A percentile compares a stretch with the other conserved stretches of the same genome.
These are phyloP conservation scores for Scedosporium dehoogii DNA, from an alignment of 2,329 filamentous ascomycete species.

Conservation along the genomic window DNA sequence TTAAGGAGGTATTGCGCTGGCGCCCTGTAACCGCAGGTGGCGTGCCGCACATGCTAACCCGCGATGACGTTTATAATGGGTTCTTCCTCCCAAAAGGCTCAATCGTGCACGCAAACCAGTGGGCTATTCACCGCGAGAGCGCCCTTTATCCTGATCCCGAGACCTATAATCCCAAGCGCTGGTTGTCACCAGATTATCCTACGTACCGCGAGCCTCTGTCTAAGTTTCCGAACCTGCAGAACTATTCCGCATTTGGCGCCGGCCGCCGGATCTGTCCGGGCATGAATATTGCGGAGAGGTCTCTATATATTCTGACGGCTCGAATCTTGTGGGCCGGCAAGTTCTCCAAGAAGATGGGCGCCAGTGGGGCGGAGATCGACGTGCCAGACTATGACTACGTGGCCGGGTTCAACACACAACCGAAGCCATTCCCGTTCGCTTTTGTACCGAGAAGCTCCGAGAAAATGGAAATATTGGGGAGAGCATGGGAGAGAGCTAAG, in stretches of 20 bases:
- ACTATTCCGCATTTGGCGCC: conserved; percentile 40
- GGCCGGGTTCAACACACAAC: neutral
- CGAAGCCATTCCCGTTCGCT: neutral
- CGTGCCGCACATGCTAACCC: conserved; percentile 40
- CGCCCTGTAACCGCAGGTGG: conserved; percentile 31
- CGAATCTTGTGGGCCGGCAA: conserved; percentile 26
- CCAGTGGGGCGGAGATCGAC: neutral
- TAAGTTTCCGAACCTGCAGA: conserved; percentile 25
- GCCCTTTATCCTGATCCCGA: conserved; percentile 26
- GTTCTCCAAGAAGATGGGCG: neutral
- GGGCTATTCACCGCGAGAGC: conserved; percentile 36
- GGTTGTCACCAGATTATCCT: conserved; percentile 25
- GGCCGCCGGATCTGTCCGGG: conserved; percentile 39
- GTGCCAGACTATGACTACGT: neutral
- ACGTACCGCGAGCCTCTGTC: conserved; percentile 30
- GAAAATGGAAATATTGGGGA: neutral
- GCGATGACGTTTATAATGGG: conserved; percentile 41
- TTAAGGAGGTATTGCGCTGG: conserved; percentile 40
- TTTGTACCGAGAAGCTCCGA: neutral
- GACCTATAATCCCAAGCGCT: conserved; percentile 28
- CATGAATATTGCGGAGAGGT: conserved; percentile 29
- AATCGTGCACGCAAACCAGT: conserved; percentile 42
- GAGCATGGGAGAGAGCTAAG: neutral
- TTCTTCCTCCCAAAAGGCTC: conserved; percentile 42
- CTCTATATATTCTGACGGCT: conserved; percentile 28